A percentile compares a stretch with the other conserved stretches of the same genome.
These are phyloP conservation scores for Macrophomina phaseolina DNA, from an alignment of 2,329 filamentous ascomycete genomes.

Conservation along the genomic window DNA sequence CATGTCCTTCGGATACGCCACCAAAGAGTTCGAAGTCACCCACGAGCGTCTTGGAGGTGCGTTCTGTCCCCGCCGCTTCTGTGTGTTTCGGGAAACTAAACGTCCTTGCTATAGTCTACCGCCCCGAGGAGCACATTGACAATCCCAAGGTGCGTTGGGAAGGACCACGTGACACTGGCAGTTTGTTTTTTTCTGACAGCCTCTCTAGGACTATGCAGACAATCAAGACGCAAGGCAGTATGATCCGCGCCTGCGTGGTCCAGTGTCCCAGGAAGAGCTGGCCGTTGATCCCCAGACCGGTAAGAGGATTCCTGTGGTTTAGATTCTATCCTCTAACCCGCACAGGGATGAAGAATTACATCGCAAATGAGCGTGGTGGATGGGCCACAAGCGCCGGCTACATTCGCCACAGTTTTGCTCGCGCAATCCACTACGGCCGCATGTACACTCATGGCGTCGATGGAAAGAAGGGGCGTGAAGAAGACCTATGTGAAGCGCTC, in stretches of 20 bases:
- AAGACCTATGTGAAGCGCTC: conserved; percentile 56
- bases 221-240: conserved; percentile 82
- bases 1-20: conserved; percentile 63
- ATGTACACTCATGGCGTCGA: conserved; percentile 53
- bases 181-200: background rate
- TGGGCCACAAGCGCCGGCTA: conserved; percentile 93
- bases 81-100: background rate
- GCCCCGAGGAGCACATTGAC: conserved; percentile 62
- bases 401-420: conserved; percentile 59
- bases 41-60: conserved; percentile 54
- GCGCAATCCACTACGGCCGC: conserved; percentile 56
- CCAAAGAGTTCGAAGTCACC: conserved; percentile 63
- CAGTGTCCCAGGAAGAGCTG: conserved; percentile 62
- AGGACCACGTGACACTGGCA: background rate
- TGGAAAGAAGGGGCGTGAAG: conserved; percentile 48
- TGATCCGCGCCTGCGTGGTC: conserved; percentile 80
- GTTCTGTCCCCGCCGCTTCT: conserved; percentile 38
- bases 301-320: conserved; percentile 7
- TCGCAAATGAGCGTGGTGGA: conserved; percentile 83
- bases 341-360: conserved; percentile 97
- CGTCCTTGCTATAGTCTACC: conserved; percentile 34
- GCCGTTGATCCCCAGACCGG: conserved; percentile 52
- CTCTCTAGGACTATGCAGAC: conserved; percentile 55
- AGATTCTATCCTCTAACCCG: background rate
- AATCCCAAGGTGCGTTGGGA: conserved; percentile 44